Conservation (phyloP, 1,284 basidiomycete species). For the Moniliophthora roreri region DNA sequence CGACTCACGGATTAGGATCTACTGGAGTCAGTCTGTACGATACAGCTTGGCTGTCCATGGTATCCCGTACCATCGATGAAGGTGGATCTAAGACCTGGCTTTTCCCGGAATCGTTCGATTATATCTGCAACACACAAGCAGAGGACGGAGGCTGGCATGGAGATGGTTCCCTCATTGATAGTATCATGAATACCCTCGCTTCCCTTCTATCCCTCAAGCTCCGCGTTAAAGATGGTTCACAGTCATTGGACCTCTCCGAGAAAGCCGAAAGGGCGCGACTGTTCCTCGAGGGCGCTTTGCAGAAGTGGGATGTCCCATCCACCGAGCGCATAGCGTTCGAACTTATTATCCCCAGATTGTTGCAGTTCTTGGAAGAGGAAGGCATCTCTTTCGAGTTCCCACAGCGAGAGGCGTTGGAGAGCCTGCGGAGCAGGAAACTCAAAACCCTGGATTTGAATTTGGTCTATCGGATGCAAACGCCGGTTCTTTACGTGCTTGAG, state of each 20-base stretch:
- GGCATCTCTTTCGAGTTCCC: constrained; percentile 4
- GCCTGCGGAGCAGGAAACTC: neutral
- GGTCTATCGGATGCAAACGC: constrained; percentile 2
- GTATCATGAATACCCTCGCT: constrained; percentile 3
- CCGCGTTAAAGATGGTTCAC: neutral
- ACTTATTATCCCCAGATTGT: neutral
- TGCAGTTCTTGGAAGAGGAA: constrained; percentile 1
- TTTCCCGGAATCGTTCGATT: constrained; percentile 6
- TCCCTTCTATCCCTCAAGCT: constrained; percentile 5
- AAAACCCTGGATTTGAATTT: neutral
- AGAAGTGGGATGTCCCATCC: neutral
- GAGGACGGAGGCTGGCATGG: constrained; percentile 1
- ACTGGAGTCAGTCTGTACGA: neutral
- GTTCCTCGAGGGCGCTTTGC: neutral
- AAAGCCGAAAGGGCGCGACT: neutral
- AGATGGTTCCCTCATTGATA: neutral
- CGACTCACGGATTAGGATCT: neutral
- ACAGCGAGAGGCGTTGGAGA: neutral
- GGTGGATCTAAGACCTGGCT: neutral
- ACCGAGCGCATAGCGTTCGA: constrained; percentile 7
- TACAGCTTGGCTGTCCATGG: constrained; percentile 5
- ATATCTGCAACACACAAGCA: neutral
- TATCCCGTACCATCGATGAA: neutral
- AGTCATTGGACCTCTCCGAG: neutral
- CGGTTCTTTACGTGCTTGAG: constrained; percentile 3